A percentile compares a stretch with the other conserved stretches of the same genome.
Evolutionary conservation across 2,329 filamentous ascomycete genomes (phyloP).

Genomic region (Claviceps maximensis): DNA sequence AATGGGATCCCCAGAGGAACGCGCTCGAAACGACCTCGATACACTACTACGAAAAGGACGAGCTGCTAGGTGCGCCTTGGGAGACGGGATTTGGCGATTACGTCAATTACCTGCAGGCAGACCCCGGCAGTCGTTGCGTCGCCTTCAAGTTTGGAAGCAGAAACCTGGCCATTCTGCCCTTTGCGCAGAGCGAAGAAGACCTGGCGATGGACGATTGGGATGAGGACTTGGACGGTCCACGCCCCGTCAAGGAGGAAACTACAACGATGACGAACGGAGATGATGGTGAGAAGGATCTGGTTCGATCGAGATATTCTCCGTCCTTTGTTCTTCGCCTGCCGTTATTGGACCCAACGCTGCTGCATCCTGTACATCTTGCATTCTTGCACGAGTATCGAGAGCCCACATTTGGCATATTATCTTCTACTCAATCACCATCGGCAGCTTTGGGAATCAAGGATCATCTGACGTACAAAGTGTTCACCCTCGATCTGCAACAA

Average conservation of each 20-base stretch:
- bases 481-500: slow-evolving; percentile 87
- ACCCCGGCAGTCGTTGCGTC: slow-evolving; percentile 85
- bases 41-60: slow-evolving; percentile 96
- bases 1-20: slow-evolving; percentile 79
- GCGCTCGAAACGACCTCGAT: slow-evolving; percentile 81
- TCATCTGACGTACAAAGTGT: slow-evolving; percentile 80
- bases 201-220: slow-evolving; percentile 88
- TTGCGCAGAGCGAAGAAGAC: slow-evolving; percentile 75
- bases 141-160: slow-evolving; percentile 83
- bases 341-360: slow-evolving; percentile 72
- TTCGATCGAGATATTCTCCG: slow-evolving; percentile 58
- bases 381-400: slow-evolving; percentile 97
- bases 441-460: slow-evolving; percentile 72
- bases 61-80: slow-evolving; percentile 73
- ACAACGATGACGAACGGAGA: slow-evolving; percentile 21
- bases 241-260: slow-evolving; percentile 33
- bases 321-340: slow-evolving; percentile 91
- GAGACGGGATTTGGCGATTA: slow-evolving; percentile 61
- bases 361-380: slow-evolving; percentile 80
- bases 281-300: slow-evolving; percentile 9
- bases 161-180: slow-evolving; percentile 86
- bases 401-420: slow-evolving; percentile 90
- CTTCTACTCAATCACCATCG: slow-evolving; percentile 62
- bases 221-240: slow-evolving; percentile 61
- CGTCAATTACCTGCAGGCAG: slow-evolving; percentile 71